A percentile compares a stretch with the other conserved stretches of the same genome.
phyloP scores from a whole-genome alignment of 352 stramenopile species.

The Pythium graminicola region DNA sequence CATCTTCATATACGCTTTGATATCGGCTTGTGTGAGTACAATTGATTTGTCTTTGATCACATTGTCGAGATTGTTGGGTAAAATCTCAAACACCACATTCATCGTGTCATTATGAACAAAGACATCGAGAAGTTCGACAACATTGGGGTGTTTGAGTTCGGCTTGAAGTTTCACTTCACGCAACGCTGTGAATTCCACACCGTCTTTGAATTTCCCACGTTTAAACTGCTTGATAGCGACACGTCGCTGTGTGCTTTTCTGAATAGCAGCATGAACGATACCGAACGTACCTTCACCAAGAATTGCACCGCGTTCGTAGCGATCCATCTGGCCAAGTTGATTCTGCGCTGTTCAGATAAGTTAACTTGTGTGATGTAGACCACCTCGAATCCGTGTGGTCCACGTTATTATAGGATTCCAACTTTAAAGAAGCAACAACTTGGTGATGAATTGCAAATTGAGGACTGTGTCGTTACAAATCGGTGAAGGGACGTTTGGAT shows the following conservation, averaged over 20 bases:
- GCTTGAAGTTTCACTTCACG: constrained; percentile 86
- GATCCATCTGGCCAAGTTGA: constrained; percentile 45
- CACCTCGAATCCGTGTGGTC: no score
- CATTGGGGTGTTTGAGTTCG: constrained; percentile 81
- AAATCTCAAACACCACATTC: constrained; percentile 86
- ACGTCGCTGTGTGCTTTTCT: constrained; percentile 59
- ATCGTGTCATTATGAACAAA: constrained; percentile 86
- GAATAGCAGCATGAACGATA: constrained; percentile 75
- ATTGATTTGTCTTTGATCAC: constrained; percentile 87
- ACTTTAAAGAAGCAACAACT: no score
- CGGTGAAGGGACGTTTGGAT: no score
- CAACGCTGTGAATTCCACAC: constrained; percentile 84
- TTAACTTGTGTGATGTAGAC: constrained; percentile 10
- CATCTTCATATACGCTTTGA: constrained; percentile 79
- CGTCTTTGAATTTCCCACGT: constrained; percentile 84
- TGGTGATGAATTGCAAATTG: no score
- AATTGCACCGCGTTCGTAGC: constrained; percentile 65
- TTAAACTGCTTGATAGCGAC: constrained; percentile 89
- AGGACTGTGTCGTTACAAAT: no score
- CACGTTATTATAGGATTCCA: no score
- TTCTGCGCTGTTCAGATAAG: constrained; percentile 1
- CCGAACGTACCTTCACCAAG: constrained; percentile 86
- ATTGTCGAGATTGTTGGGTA: constrained; percentile 83
- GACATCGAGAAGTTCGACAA: constrained; percentile 82
- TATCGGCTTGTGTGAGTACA: constrained; percentile 74